phyloP scores from a whole-genome alignment of 2,329 filamentous ascomycete species.

The Fusarium sp. region DNA sequence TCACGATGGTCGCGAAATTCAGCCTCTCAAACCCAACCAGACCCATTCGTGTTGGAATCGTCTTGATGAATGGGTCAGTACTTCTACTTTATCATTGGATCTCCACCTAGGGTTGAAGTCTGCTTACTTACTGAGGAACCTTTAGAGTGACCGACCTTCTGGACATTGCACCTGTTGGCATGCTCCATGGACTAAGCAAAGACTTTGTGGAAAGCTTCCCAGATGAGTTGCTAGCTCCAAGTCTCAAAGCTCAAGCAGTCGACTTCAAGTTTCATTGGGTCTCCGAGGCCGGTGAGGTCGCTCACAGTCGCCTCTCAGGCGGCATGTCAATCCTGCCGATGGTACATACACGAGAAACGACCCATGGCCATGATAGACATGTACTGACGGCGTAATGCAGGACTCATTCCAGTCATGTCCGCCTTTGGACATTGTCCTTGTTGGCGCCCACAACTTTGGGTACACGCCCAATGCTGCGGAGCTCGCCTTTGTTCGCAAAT shows the following conservation, averaged over 20 bases:
- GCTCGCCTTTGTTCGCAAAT: conserved; percentile 51
- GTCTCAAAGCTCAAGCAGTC: conserved; percentile 37
- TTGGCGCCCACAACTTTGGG: conserved; percentile 49
- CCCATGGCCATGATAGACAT: rapidly evolving
- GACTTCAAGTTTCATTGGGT: conserved; percentile 52
- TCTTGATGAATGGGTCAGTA: conserved; percentile 27
- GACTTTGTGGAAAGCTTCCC: conserved; percentile 34
- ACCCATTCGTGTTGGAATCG: conserved; percentile 27
- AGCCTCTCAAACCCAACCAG: conserved; percentile 18
- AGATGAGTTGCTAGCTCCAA: conserved; percentile 11
- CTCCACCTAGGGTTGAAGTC: no score
- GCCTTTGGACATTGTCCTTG: conserved; percentile 54
- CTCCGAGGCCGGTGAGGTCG: conserved; percentile 37
- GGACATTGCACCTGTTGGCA: conserved; percentile 51
- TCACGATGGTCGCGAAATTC: conserved; percentile 1
- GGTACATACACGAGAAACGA: conserved; percentile 16
- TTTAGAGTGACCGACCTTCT: conserved; percentile 49
- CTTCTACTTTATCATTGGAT: rapidly evolving
- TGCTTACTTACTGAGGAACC: not conserved
- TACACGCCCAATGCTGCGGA: conserved; percentile 50
- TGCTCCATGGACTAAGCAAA: conserved; percentile 38
- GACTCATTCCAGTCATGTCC: conserved; percentile 55
- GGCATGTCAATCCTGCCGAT: conserved; percentile 47
- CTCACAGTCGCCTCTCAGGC: conserved; percentile 37
- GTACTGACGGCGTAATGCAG: conserved; percentile 29